Evolutionary conservation across 2,329 filamentous ascomycete genomes (phyloP), one percentile per base, ranked within the genome.

Genomic region (Sarocladium brachiariae): DNA sequence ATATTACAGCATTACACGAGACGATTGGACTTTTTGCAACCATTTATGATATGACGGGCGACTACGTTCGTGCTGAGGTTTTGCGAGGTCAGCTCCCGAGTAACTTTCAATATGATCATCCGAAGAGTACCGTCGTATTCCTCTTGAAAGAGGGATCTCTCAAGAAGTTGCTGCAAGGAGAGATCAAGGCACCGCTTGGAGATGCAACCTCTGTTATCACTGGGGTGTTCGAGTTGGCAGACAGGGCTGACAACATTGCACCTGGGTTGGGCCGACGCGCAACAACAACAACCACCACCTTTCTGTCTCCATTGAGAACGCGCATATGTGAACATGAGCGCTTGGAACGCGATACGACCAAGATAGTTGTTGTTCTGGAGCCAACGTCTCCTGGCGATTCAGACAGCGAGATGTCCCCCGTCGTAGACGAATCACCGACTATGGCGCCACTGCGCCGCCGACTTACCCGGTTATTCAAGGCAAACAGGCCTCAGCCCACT

Each of bases 1-100:
- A 52, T 19, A 18, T 51, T 34, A 35, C 23, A 48, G 10, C 56
- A 61, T 57, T 56, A 21, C 52, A 53, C 14, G 50, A 58, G 10
- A 60, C 58, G 4, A 38, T 60, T 13, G 60, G 57, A 0, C 51
- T 63, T 8, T 50, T 59, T 11, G 59, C 55, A 9, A 59, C 51
- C 5, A 60, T 62, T 6, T 58, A 56, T 19, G 52, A 62, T 5
- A 54, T 57, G 25, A 54, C 53, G 8, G 59, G 57, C 19, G 58
- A 61, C 24, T 56, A 53, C 31, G 53, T 60, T 24, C 54, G 53
- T 11, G 60, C 58, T 4, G 58, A 61, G 35, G 55, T 58, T 9
- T 54, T 58, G 19, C 51, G 55, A 23, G 54, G 55, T n/a, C 54
- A 54, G 21, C 43, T 61, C 4, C 49, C 49, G 14, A 24, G 10